phyloP scores from a whole-genome alignment of 2,329 filamentous ascomycete species.

The Colletotrichum sp. region DNA sequence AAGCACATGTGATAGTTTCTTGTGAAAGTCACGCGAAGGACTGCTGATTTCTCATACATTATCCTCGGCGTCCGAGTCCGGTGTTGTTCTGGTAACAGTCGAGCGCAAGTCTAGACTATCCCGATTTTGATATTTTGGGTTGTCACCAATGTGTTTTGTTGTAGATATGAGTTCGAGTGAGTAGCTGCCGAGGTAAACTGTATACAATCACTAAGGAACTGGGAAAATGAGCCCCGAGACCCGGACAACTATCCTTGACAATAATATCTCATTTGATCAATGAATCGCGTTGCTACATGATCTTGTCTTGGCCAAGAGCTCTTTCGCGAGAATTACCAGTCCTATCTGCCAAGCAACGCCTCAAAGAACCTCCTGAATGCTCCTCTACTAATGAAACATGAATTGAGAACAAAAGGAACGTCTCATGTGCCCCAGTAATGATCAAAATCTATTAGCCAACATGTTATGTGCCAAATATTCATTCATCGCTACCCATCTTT shows the following conservation, averaged over 20 bases:
- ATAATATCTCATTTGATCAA: neutral
- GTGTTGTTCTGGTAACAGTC: neutral
- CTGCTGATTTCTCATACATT: neutral
- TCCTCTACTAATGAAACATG: neutral
- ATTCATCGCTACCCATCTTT: neutral
- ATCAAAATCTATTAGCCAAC: neutral
- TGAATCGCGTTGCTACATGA: neutral
- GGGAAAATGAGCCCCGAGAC: neutral
- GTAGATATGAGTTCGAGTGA: neutral
- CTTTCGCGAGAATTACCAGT: neutral
- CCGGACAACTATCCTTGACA: neutral
- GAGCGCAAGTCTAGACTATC: neutral
- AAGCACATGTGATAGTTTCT: neutral
- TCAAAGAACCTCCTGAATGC: neutral
- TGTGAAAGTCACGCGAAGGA: neutral
- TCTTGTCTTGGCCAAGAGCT: neutral
- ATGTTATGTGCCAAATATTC: neutral
- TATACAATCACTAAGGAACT: neutral
- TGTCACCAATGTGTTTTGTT: neutral
- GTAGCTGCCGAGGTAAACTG: neutral
- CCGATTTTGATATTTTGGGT: neutral
- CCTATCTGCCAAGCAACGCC: neutral
- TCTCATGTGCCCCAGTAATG: neutral
- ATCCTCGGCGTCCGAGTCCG: neutral
- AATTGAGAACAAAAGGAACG: neutral